These are phyloP conservation scores for Fusarium aywerte DNA, from an alignment of 2,329 filamentous ascomycete species.

Conservation along the genomic window DNA sequence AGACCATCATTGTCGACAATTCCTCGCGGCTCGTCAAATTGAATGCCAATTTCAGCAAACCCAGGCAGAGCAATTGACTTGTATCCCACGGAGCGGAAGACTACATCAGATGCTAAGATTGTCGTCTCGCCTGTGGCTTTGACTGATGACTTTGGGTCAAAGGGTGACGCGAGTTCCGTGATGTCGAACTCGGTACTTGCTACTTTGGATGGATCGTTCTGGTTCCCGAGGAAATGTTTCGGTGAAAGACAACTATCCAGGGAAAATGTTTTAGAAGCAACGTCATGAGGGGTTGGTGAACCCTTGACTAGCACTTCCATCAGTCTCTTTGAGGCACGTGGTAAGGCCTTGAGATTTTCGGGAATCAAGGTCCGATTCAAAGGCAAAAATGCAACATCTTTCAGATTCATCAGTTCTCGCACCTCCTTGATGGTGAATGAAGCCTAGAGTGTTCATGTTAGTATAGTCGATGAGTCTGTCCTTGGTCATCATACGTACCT, in stretches of 20 bases:
- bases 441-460: slow-evolving; percentile 62
- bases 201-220: slow-evolving; percentile 60
- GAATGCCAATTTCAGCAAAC: slow-evolving; percentile 76
- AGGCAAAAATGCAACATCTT: slow-evolving; percentile 75
- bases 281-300: slow-evolving; percentile 61
- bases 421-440: slow-evolving; percentile 96
- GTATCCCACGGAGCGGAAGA: slow-evolving; percentile 96
- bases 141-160: slow-evolving; percentile 62
- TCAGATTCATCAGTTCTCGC: slow-evolving; percentile 85
- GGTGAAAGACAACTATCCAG: slow-evolving; percentile 89
- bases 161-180: slow-evolving; percentile 65
- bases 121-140: slow-evolving; percentile 61
- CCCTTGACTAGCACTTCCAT: slow-evolving; percentile 86
- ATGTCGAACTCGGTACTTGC: slow-evolving; percentile 75
- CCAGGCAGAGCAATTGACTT: slow-evolving; percentile 82
- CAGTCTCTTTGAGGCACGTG: slow-evolving; percentile 79
- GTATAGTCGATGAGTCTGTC: neutral
- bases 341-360: slow-evolving; percentile 72
- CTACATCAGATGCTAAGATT: slow-evolving; percentile 72
- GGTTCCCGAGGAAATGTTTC: slow-evolving; percentile 68
- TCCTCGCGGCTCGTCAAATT: slow-evolving; percentile 79
- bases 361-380: slow-evolving; percentile 75
- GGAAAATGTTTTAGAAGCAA: slow-evolving; percentile 77
- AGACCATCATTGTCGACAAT: slow-evolving; percentile 84
- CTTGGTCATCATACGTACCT: slow-evolving; percentile 68